These are phyloP conservation scores for Alloteropsis angusta DNA, from an alignment of 202 grass and related monocot genomes.

Conservation along the genomic window DNA sequence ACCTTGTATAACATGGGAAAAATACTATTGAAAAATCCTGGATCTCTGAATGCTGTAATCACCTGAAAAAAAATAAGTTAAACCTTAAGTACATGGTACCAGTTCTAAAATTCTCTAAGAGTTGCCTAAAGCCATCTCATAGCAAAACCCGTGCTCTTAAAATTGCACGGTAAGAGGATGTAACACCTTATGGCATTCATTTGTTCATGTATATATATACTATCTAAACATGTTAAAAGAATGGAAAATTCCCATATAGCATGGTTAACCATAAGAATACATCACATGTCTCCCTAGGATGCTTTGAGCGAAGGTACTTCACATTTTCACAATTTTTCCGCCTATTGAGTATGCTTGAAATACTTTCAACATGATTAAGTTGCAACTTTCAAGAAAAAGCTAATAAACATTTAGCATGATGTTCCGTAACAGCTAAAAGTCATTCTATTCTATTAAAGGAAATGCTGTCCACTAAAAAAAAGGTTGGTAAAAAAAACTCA, in stretches of 20 bases:
- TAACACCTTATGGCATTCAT: background rate
- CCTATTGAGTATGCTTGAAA: background rate
- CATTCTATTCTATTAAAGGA: background rate
- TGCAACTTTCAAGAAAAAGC: conserved; percentile 1
- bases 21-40: conserved; percentile 55
- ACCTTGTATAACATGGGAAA: conserved; percentile 78
- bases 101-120: conserved; percentile 17
- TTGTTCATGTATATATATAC: background rate
- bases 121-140: background rate
- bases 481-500: background rate
- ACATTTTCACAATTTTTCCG: background rate
- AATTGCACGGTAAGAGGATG: background rate
- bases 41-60: conserved; percentile 61
- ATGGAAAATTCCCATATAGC: background rate
- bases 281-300: too few species aligned
- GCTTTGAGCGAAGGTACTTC: background rate
- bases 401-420: background rate
- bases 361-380: background rate
- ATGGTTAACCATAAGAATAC: background rate
- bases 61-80: conserved; percentile 44
- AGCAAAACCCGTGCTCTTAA: background rate
- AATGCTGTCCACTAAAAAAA: background rate
- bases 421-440: background rate
- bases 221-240: background rate
- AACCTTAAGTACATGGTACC: background rate